phyloP scores from a whole-genome alignment of 331 rosid genomes.

The Prunus yedoensis region DNA sequence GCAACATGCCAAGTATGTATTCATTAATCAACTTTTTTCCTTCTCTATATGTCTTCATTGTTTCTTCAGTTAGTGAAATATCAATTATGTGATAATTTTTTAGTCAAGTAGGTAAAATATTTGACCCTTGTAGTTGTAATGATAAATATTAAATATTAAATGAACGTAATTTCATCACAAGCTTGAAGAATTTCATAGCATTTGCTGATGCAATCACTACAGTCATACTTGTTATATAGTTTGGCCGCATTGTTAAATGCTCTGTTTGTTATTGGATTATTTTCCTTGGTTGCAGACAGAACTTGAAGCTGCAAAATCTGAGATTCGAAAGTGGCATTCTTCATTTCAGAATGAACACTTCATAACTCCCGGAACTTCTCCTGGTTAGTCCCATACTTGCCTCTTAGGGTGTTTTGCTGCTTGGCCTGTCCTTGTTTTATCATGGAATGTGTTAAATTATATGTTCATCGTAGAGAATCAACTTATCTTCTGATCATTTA shows the following conservation, averaged over 20 bases:
- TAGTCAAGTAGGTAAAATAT: background rate
- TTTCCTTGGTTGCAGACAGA: slow-evolving; percentile 50
- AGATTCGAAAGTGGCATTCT: slow-evolving; percentile 77
- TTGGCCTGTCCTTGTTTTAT: slow-evolving; percentile 5
- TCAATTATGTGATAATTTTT: background rate
- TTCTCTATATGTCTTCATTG: slow-evolving; percentile 4
- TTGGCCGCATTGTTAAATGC: background rate
- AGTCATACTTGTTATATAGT: background rate
- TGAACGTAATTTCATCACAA: background rate
- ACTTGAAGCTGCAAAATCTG: slow-evolving; percentile 69
- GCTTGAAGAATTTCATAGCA: slow-evolving; percentile 8
- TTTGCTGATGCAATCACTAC: background rate
- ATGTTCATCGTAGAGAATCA: background rate
- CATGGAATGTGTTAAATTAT: background rate
- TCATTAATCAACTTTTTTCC: background rate
- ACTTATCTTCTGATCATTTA: background rate
- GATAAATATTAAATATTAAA: background rate
- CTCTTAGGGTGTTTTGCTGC: background rate
- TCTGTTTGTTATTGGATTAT: slow-evolving; percentile 16
- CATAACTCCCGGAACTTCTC: slow-evolving; percentile 66
- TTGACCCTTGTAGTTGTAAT: background rate
- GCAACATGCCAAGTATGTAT: slow-evolving; percentile 69
- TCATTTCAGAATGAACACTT: slow-evolving; percentile 71
- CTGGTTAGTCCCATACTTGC: slow-evolving; percentile 48
- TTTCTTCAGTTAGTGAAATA: background rate